These are phyloP conservation scores for Aeschynomene evenia DNA, from an alignment of 306 rosid species.

Conservation along the genomic window DNA sequence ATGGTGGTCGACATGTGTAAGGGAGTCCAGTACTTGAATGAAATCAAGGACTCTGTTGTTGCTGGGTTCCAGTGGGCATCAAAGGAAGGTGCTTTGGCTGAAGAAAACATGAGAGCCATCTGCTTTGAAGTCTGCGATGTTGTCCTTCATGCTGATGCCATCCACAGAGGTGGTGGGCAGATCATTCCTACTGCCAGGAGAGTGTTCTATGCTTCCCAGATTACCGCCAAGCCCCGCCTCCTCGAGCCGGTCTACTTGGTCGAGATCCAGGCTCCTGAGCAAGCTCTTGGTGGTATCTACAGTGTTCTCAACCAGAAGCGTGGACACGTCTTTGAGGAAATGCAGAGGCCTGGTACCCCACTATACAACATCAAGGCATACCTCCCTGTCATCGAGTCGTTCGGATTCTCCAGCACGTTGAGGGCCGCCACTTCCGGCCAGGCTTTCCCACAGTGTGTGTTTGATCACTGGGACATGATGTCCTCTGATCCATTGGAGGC, in stretches of 20 bases:
- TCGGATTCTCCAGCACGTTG: slow-evolving; percentile 68
- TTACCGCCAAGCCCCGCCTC: slow-evolving; percentile 80
- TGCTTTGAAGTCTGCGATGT: slow-evolving; percentile 84
- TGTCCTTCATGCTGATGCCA: slow-evolving; percentile 74
- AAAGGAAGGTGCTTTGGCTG: slow-evolving; percentile 79
- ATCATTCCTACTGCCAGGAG: slow-evolving; percentile 82
- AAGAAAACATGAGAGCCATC: slow-evolving; percentile 80
- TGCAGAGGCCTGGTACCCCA: slow-evolving; percentile 82
- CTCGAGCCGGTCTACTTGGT: slow-evolving; percentile 82
- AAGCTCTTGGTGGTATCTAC: slow-evolving; percentile 79
- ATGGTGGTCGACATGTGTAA: slow-evolving; percentile 92
- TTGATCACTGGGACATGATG: slow-evolving; percentile 98
- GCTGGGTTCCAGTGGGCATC: slow-evolving; percentile 91
- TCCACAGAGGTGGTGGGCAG: slow-evolving; percentile 89
- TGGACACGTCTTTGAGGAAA: slow-evolving; percentile 74
- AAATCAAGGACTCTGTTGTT: slow-evolving; percentile 79
- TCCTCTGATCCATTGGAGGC: slow-evolving; percentile 73
- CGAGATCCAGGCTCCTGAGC: slow-evolving; percentile 87
- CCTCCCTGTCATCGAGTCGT: slow-evolving; percentile 73
- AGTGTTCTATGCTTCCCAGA: slow-evolving; percentile 69
- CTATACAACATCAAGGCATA: slow-evolving; percentile 80
- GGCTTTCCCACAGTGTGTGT: slow-evolving; percentile 91
- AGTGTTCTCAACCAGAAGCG: slow-evolving; percentile 82
- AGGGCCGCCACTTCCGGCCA: slow-evolving; percentile 96
- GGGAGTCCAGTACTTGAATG: slow-evolving; percentile 83